Base-by-base conservation (phyloP, 1,284 basidiomycete species). In the Ustilago nuda region DNA sequence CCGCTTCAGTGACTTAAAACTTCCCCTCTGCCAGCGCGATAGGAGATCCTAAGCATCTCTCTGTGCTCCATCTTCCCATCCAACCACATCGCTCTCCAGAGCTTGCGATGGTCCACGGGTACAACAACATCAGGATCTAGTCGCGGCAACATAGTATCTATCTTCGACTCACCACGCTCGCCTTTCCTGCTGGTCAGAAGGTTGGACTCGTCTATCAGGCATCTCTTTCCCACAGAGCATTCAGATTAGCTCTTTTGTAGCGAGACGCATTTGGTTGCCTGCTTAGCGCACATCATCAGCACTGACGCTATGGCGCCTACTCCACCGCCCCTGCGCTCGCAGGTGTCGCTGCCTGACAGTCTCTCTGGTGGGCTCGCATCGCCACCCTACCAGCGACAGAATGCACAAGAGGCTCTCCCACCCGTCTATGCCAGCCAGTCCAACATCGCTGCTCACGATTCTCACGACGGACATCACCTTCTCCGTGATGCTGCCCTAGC, bases 381-480 rank as follows among this genome's bases (percentile, higher is more conserved):
- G 23, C 78, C 78, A 15, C 78, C 78, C 12, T 80, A 80, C 65
- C 59, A 80, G 39, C 57, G 51, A 37, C 43, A 52, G 9, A 67
- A 71, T 9, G 68, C 57, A 23, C 48, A 55, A 53, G 73, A 71
- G 8, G 35, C 64, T n/a, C 56, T 66, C 48, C 72, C 75, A 17
- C 75, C 75, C 56, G 65, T 70, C 61, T 78, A 78, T 23, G 75
- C 68, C 2, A 74, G 70, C 61, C 68, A 67, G 9, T 56, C 76
- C 56, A 77, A 69, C 23, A 56, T 78, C 15, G 57, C 62, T 15
- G 53, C 58, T 50, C 61, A 53, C 2, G 8, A 57, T 19, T 5
- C 35, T 12, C 58, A 66, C 13, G 48, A 46, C 23, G 39, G 60
- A 3, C 17, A 52, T 9, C 53, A 37, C n/a, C 45, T 66, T 55